phyloP scores from a whole-genome alignment of 495 filamentous ascomycete species.

The Penicillium lividum region DNA sequence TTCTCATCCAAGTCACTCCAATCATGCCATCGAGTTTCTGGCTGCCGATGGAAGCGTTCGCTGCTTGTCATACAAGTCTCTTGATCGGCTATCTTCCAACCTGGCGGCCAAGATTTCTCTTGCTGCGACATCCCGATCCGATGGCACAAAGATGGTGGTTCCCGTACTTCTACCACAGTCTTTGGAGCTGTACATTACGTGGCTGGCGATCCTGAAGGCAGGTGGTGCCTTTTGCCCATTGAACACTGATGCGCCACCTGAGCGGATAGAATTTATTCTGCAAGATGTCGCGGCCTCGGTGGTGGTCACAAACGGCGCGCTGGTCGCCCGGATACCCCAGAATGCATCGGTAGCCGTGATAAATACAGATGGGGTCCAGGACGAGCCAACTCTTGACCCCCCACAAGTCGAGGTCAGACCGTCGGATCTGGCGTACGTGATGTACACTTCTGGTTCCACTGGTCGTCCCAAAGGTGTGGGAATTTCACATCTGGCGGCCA shows the following conservation, averaged over 20 bases:
- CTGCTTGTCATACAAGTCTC: slow-evolving; percentile 55
- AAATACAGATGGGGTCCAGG: slow-evolving; percentile 30
- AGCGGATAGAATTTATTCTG: slow-evolving; percentile 73
- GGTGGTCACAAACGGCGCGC: slow-evolving; percentile 48
- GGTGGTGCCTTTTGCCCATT: slow-evolving; percentile 82
- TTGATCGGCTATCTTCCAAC: slow-evolving; percentile 57
- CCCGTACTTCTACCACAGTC: slow-evolving; percentile 73
- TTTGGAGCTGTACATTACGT: slow-evolving; percentile 67
- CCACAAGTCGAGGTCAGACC: slow-evolving; percentile 11
- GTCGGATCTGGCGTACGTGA: slow-evolving; percentile 73
- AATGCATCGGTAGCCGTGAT: slow-evolving; percentile 24
- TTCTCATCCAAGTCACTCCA: slow-evolving; percentile 3
- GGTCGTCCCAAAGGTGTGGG: slow-evolving; percentile 86
- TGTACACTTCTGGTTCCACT: slow-evolving; percentile 90
- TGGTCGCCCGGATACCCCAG: slow-evolving; percentile 22
- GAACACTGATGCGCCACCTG: slow-evolving; percentile 66
- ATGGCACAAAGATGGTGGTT: slow-evolving; percentile 45
- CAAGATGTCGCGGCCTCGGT: slow-evolving; percentile 62
- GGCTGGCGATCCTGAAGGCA: slow-evolving; percentile 71
- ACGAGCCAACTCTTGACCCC: slow-evolving; percentile 5
- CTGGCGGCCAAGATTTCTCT: slow-evolving; percentile 52
- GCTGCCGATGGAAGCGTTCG: slow-evolving; percentile 41
- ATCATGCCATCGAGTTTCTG: slow-evolving; percentile 62
- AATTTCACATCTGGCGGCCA: slow-evolving; percentile 72
- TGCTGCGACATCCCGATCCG: slow-evolving; percentile 19